Evolutionary conservation across 371 early-diverging fungal genomes (phyloP), one percentile per base, ranked within the genome.

Genomic region (Mucor piriformis): DNA sequence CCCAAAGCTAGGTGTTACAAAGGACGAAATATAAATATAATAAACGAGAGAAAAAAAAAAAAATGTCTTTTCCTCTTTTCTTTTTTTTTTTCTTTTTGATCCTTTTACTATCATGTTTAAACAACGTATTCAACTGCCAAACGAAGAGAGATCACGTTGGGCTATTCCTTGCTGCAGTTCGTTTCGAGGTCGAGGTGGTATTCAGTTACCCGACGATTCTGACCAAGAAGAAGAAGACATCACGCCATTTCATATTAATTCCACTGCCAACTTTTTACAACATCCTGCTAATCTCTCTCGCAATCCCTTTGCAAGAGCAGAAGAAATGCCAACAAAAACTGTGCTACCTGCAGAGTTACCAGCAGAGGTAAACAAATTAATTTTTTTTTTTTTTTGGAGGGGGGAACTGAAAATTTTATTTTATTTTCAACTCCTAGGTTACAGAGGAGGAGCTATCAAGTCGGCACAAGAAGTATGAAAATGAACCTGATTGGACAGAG

Each of bases 401-500:
- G n/a, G n/a, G n/a, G n/a, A n/a, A n/a, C n/a, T n/a, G n/a, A n/a
- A 32, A 32, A 34, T 35, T 23, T 34, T n/a, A 8, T 6, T 20
- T 23, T 38, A 24, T 24, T 25, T 7, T 23, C 12, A 1, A 15
- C 16, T 38, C 20, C 15, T 11, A 54, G 54, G 11, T 11, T 29
- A 40, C 54, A 16, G 57, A 62, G 24, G 62, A 67, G 11, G 53
- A 54, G 20, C n/a, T n/a, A n/a, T 44, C 57, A 21, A 62, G 44
- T 42, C 27, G 34, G 35, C 21, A 42, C n/a, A n/a, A n/a, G 8
- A 61, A 49, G 16, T 67, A 67, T 57, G 63, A 50, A 15, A 32
- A 62, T 47, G 63, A 63, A 15, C 55, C 68, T 47, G 63, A 63
- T 37, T 62, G 62, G 62, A 67, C 68, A 48, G 68, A 67, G 11